Base-by-base conservation (phyloP, 2,329 filamentous ascomycete genomes). In the Fusarium armeniacum region DNA sequence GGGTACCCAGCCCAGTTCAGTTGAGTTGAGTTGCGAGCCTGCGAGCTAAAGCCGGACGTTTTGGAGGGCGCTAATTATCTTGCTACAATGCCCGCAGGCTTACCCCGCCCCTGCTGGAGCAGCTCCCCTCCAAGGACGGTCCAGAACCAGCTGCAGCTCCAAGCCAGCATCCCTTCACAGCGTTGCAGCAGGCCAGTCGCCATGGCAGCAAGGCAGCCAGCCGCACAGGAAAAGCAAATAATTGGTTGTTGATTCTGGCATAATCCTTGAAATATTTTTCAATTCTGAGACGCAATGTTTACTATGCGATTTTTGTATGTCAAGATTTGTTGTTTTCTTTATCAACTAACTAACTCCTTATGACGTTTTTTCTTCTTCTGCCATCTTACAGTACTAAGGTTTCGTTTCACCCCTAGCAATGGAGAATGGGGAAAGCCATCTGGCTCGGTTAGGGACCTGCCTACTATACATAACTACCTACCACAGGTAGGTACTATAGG, bases 191-290 rank as follows among this genome's bases (percentile, higher is more conserved):
- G 63, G 43, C 45, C 58, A 76, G 75, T 77, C 75, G 73, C 75
- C 75, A 76, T 76, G 74, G 75, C 75, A 76, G 74, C 75, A 71
- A 62, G 64, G 73, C 66, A 73, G 44, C 65, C 64, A 75, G 58
- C 68, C 67, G 67, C 55, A 55, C 60, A 32, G 41, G 33, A 63
- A 54, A 50, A 52, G 58, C 67, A 69, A 57, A 41, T 44, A 58
- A 76, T 74, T 74, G 73, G 71, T 56, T 72, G 59, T 36, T 32
- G 20, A 50, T 49, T 58, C 69, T 71, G 63, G 73, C 73, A 74
- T 75, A 38, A 75, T 75, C 73, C 73, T 66, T 70, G 73, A 44
- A 59, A 44, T 44, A 44, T 26, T 38, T n/a, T 16, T 30, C 12
- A 20, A 46, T 50, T 56, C 52, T 65, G 47, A 47, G 44, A 65